Conservation (phyloP, 1,284 basidiomycete genomes). For the Cutaneotrichosporon daszewskae region DNA sequence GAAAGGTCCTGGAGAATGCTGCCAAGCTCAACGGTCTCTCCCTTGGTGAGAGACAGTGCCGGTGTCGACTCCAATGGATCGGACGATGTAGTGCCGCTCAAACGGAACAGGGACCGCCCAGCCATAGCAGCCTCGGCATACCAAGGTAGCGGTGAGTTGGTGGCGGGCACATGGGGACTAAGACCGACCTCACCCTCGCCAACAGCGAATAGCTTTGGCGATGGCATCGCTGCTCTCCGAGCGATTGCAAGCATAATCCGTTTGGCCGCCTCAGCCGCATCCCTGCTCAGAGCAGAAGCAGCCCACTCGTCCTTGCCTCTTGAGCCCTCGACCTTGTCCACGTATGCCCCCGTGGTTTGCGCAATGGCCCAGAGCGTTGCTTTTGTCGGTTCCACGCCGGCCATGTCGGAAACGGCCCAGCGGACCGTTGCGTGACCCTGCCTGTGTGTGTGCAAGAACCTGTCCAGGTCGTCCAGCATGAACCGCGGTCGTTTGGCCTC, state of each 20-base stretch:
- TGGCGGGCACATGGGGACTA: conserved; percentile 8
- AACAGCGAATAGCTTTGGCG: not conserved
- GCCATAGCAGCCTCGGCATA: conserved; percentile 2
- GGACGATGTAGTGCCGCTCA: not conserved
- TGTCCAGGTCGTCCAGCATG: not conserved
- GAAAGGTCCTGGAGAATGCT: too few species aligned
- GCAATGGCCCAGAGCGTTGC: conserved; percentile 6
- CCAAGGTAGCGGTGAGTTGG: conserved; percentile 8
- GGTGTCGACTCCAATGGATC: not conserved
- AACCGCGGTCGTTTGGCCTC: not conserved
- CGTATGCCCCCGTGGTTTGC: conserved; percentile 1
- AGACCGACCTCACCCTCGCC: conserved; percentile 1
- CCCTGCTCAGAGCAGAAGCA: not conserved
- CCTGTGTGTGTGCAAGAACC: not conserved
- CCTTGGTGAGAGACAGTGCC: not conserved
- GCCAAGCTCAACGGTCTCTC: too few species aligned
- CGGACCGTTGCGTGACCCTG: not conserved
- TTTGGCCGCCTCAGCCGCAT: not conserved
- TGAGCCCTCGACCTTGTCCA: too few species aligned
- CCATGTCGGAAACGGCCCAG: conserved; percentile 6
- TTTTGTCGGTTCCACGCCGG: not conserved
- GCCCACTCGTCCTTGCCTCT: not conserved
- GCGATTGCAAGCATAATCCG: not conserved
- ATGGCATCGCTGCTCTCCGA: not conserved
- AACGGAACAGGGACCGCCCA: conserved; percentile 11